Base-by-base conservation (phyloP, 106 monocot species). In the Allium sativum region DNA sequence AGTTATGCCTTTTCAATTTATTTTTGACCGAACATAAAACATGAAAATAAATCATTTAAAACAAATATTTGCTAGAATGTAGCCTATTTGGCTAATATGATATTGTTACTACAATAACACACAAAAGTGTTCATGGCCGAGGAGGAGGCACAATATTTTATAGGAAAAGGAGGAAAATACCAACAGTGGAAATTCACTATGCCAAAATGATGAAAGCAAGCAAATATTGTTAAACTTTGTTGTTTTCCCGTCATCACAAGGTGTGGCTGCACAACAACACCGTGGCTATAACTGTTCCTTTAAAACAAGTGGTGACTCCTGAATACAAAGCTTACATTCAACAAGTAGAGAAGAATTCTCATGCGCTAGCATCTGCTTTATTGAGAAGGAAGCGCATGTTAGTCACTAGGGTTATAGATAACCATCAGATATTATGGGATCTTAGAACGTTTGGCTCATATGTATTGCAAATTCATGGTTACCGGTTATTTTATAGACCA, bases 191-290 rank as follows among this genome's bases (percentile, higher is more conserved):
- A 50, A 69, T 54, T 76, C 75, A 42, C 16, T 78, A 21, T 78
- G 71, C 50, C 68, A 81, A 68, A 50, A 60, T 42, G 85, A 81
- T 68, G 93, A 86, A 67, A 58, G 59, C 65, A 82, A 81, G 15
- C 20, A 71, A 71, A 7, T 93, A 89, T n/a, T n/a, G n/a, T 74
- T 93, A 48, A 93, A 93, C 57, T 93, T 93, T 70, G 77, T 85
- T 43, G 89, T 93, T 60, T 93, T 93, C 52, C 93, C 93, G 18
- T 80, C 93, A 18, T 54, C 86, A 20, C 93, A 93, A 73, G 93
- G 93, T 46, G n/a, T 88, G 89, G 6, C 89, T 89, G 52, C 93
- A 93, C 69, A 93, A 85, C 69, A 87, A 83, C 65, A 93, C 86
- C 66, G 93, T 85, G 54, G 93, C 89, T 10, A 55, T 93, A 56